Conservation (phyloP, 768 basidiomycete species). For the Naematelia encephala region DNA sequence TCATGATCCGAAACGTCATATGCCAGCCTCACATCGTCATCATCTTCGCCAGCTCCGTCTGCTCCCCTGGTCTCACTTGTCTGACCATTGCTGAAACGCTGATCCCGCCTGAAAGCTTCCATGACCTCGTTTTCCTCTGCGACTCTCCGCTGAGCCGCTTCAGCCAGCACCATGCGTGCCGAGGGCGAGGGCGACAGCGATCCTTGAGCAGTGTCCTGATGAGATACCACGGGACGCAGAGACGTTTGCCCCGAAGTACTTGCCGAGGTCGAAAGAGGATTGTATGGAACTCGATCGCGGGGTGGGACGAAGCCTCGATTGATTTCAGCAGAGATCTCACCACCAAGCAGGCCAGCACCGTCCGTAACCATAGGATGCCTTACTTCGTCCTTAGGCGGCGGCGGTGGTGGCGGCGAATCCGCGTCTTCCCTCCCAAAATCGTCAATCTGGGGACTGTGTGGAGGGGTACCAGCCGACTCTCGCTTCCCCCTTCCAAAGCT, state of each 20-base stretch:
- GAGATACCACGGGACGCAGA: background rate
- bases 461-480: background rate
- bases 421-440: slow-evolving; percentile 6
- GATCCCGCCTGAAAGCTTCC: slow-evolving; percentile 34
- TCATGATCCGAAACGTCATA: slow-evolving; percentile 35
- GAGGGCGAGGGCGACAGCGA: slow-evolving; percentile 30
- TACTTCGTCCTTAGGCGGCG: background rate
- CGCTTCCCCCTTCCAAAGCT: slow-evolving; percentile 1
- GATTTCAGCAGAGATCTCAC: background rate
- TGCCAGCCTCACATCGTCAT: slow-evolving; percentile 33
- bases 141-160: slow-evolving; percentile 26
- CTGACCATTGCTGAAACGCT: slow-evolving; percentile 9
- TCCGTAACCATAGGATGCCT: background rate
- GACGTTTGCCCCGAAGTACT: slow-evolving; percentile 5
- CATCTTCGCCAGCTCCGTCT: slow-evolving; percentile 8
- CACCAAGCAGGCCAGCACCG: background rate
- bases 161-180: slow-evolving; percentile 20
- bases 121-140: slow-evolving; percentile 30
- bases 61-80: slow-evolving; percentile 5
- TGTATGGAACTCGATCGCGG: slow-evolving; percentile 6
- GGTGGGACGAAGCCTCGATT: background rate
- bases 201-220: background rate
- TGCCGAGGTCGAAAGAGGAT: slow-evolving; percentile 4
- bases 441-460: background rate
- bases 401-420: slow-evolving; percentile 1